Base-by-base conservation (phyloP, 108 stramenopile genomes). In the Cyclotella atomus region DNA sequence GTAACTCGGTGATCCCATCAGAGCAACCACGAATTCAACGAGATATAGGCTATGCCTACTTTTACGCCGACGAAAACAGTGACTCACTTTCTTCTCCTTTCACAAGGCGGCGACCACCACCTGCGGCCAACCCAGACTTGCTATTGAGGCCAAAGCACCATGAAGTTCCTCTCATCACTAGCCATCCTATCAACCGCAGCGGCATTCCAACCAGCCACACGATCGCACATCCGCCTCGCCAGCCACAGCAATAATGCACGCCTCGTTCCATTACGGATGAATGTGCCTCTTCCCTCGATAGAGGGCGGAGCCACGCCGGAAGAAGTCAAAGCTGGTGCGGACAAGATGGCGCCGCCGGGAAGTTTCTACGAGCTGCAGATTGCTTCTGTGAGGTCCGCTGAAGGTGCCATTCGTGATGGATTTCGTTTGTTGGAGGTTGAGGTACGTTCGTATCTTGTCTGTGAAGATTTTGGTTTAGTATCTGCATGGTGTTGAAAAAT, bases 351-450 rank as follows among this genome's bases (percentile, higher is more conserved):
- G 10, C 90, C 93, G 3, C 93, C 93, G 16, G 28, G 79, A 0
- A 82, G 79, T 33, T 94, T 94, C 65, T 94, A 81, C 63, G 89
- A 94, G 62, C 65, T 94, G 33, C 93, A 94, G 57, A 77, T 85
- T 33, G 89, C 91, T 54, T 88, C 79, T 38, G 79, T 85, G 21
- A 71, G 86, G 10, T 82, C 90, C 0, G 82, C 89, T 0, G 33
- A 68, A 38, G 57, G 82, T 43, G 97, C 97, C 41, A 78, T 95
- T 14, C 44, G 49, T 7, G 96, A 97, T 83, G 94, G 93, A 23
- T 72, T 88, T 43, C 76, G 81, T 35, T 67, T 97, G n/a, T 49
- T 97, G 32, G 97, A 98, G 75, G 80, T 98, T 24, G 97, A 98
- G 81, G 87, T 89, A 30, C 74, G 85, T 16, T 47, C 28, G 0